Base-by-base conservation (phyloP, 805 yeast species). In the Cyberlindnera nakhonratchasimensis region DNA sequence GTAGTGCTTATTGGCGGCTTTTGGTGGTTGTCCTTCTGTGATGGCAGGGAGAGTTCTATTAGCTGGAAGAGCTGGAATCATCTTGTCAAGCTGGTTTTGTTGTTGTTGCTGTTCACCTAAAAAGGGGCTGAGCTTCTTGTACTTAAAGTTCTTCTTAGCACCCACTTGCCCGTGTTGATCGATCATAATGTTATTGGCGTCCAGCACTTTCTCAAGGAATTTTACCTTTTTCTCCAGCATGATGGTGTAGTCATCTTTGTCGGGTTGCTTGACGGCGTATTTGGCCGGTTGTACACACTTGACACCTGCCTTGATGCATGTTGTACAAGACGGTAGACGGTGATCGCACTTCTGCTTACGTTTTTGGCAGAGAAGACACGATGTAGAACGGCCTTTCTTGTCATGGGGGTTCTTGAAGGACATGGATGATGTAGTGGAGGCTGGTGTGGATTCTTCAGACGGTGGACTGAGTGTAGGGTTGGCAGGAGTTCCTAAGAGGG, bases 271-370 rank as follows among this genome's bases (percentile, higher is more conserved):
- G 5, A 62, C 65, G 1, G 74, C 71, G 48, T 80, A 80, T 39
- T 78, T 70, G 5, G 75, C 79, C 0, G 88, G 88, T 56, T 80
- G 82, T 6, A 79, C 66, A 57, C 87, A 80, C 45, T 71, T 64
- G 6, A 72, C 78, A 24, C 77, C 79, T 1, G 86, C 81, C 53
- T 79, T 79, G 40, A 80, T 62, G 62, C 87, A 81, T 31, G 80
- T 78, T 5, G 85, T 76, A 53, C 87, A 80, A 37, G 77, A 68
- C 6, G 86, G 86, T 11, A 73, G 59, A 36, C 81, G 66, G 42
- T 79, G 85, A 51, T 81, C 86, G 62, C 87, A 80, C 54, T 77
- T 75, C 52, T 78, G 82, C 52, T 77, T 77, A 37, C 82, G 60
- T 56, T 74, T 72, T 50, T 77, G 79, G 45, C 83, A 78, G 18